These are phyloP conservation scores for Curvularia spicifera DNA, from an alignment of 2,329 filamentous ascomycete genomes.

Conservation along the genomic window DNA sequence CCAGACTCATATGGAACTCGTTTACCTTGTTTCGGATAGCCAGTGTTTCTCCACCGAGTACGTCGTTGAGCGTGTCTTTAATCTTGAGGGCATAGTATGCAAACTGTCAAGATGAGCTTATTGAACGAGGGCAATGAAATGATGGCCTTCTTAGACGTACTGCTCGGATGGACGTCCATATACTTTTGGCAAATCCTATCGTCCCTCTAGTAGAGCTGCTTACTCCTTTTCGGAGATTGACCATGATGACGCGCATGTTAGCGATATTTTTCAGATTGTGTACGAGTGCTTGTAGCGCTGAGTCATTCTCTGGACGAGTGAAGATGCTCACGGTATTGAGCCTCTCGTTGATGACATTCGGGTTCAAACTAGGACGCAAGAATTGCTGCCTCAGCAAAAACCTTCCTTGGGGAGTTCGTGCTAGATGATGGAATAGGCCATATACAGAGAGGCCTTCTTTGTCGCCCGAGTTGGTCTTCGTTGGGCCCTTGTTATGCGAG, in stretches of 20 bases:
- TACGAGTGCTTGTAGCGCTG: slow-evolving; percentile 61
- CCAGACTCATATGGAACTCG: background rate
- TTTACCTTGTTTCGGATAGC: slow-evolving; percentile 62
- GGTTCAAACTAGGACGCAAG: slow-evolving; percentile 74
- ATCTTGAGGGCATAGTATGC: slow-evolving; percentile 73
- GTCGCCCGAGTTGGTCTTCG: slow-evolving; percentile 64
- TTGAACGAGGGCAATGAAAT: background rate
- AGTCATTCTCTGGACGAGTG: slow-evolving; percentile 69
- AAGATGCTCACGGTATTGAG: slow-evolving; percentile 73
- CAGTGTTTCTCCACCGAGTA: slow-evolving; percentile 62
- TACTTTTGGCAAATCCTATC: slow-evolving; percentile 66
- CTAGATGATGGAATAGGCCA: slow-evolving; percentile 77
- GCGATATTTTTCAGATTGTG: slow-evolving; percentile 72
- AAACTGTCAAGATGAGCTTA: slow-evolving; percentile 59
- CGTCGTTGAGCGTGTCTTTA: slow-evolving; percentile 65
- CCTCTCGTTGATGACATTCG: slow-evolving; percentile 71
- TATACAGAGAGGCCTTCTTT: slow-evolving; percentile 87
- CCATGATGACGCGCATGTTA: slow-evolving; percentile 73
- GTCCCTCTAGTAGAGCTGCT: slow-evolving; percentile 59
- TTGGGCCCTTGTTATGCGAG: slow-evolving; percentile 74
- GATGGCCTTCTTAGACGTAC: slow-evolving; percentile 39
- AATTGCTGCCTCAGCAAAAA: slow-evolving; percentile 77
- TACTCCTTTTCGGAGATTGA: slow-evolving; percentile 79
- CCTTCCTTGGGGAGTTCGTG: slow-evolving; percentile 80
- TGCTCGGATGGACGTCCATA: slow-evolving; percentile 74